phyloP scores from a whole-genome alignment of 2,329 filamentous ascomycete species.

The Huntiella savannae region DNA sequence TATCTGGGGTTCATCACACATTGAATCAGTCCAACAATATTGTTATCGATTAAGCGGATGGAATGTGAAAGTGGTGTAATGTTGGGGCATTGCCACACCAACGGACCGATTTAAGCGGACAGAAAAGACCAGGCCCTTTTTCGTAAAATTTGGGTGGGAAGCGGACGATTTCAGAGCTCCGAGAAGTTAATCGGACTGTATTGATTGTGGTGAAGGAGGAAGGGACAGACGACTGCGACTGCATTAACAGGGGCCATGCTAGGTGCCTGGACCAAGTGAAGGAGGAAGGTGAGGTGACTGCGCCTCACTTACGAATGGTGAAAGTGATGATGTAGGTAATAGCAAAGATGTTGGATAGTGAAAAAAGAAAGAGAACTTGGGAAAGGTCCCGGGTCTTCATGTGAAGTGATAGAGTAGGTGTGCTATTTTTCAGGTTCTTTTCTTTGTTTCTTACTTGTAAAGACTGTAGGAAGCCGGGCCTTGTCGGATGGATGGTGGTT shows the following conservation, averaged over 20 bases:
- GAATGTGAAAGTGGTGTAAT: background rate
- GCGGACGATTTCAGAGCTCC: too few relatives aligned
- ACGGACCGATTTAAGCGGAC: background rate
- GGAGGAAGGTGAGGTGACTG: background rate
- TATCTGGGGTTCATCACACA: too few relatives aligned
- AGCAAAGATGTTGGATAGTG: background rate
- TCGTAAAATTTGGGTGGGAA: too few relatives aligned
- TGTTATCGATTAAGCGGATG: background rate
- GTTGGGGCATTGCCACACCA: background rate
- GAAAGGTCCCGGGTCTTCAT: too few relatives aligned
- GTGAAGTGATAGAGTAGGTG: background rate
- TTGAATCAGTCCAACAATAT: too few relatives aligned
- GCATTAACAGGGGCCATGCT: constrained; percentile 1
- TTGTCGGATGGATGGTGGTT: too few relatives aligned
- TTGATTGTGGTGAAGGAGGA: too few relatives aligned
- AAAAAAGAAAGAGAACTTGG: background rate
- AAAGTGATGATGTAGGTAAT: too few relatives aligned
- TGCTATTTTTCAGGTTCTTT: background rate
- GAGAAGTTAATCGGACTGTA: too few relatives aligned
- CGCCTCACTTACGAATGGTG: background rate
- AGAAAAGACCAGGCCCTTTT: too few relatives aligned
- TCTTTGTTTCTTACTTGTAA: background rate
- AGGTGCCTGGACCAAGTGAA: constrained; percentile 1
- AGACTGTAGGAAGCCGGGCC: background rate
- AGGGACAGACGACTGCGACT: too few relatives aligned